Evolutionary conservation across 345 rosid genomes (phyloP), one percentile per base, ranked within the genome.

Genomic region (Aegle marmelos): DNA sequence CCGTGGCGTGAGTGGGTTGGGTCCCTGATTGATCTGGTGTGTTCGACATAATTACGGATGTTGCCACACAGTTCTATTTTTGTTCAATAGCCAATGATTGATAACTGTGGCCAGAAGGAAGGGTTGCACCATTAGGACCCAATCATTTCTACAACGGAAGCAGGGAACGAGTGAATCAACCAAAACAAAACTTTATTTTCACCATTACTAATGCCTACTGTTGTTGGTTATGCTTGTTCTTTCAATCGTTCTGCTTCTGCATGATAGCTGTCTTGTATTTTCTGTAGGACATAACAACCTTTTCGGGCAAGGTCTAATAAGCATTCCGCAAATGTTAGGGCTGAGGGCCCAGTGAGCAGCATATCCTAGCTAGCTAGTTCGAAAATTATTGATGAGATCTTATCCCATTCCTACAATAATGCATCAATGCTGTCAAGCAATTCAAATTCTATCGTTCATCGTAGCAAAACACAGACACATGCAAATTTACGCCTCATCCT

Each of bases 371-470:
- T 57, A 57, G 48, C 33, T 37, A 72, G 64, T 27, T 54, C 48
- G 24, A 73, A 65, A 73, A 59, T 58, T 7, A 73, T 73, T 73
- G n/a, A 65, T 59, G 31, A n/a, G 31, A 59, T 73, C 67, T 25
- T 62, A 17, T 45, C 30, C 50, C 17, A 11, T 45, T 13, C 50
- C 7, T 10, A 13, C 58, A 39, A 74, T 74, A 24, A 74, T 74
- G 37, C 67, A 39, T 5, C 24, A 39, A 27, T 25, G 41, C 68
- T 17, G 58, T 73, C 21, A 24, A 37, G 58, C 68, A 19, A 27
- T 37, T 27, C 30, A 74, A 37, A 27, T 37, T 27, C 30, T 62
- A 37, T 39, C 21, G 16, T 41, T 72, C 4, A 11, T 13, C 17
- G 22, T 41, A 72, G 75, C 17, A 14, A 13, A 13, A 5, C 50